These are phyloP conservation scores for Aspergillus neotritici DNA, from an alignment of 2,329 filamentous ascomycete genomes.

Conservation along the genomic window DNA sequence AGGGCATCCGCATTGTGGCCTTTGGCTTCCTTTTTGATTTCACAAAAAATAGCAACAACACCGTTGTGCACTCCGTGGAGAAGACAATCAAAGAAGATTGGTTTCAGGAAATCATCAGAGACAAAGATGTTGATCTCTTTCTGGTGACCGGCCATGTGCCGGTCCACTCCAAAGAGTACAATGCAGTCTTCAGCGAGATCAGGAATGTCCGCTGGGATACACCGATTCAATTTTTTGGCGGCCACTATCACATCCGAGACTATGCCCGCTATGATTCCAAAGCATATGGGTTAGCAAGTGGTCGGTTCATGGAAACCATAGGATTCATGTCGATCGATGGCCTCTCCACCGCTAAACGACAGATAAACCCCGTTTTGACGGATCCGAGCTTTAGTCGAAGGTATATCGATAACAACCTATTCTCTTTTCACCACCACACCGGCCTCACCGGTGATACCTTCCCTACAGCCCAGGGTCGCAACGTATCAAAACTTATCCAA, in stretches of 20 bases:
- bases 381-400: conserved; percentile 62
- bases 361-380: conserved; percentile 18
- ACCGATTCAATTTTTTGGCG: conserved; percentile 87
- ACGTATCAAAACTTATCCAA: conserved; percentile 65
- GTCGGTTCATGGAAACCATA: conserved; percentile 90
- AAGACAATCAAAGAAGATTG: conserved; percentile 76
- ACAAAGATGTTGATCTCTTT: conserved; percentile 75
- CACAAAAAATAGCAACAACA: conserved; percentile 84
- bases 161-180: conserved; percentile 72
- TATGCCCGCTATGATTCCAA: conserved; percentile 72
- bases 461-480: conserved; percentile 65
- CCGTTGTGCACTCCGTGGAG: conserved; percentile 71
- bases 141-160: conserved; percentile 82
- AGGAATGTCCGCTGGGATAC: conserved; percentile 69
- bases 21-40: conserved; percentile 97
- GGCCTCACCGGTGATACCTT: conserved; percentile 67
- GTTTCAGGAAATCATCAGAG: conserved; percentile 81
- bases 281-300: conserved; percentile 75
- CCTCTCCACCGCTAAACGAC: conserved; percentile 41
- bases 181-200: conserved; percentile 71
- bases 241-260: conserved; percentile 84
- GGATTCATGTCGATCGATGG: conserved; percentile 87
- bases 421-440: conserved; percentile 76
- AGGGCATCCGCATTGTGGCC: conserved; percentile 73
- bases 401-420: conserved; percentile 93